Evolutionary conservation across 2,329 filamentous ascomycete genomes (phyloP), one percentile per base, ranked within the genome.

Genomic region (Colletotrichum shisoi): DNA sequence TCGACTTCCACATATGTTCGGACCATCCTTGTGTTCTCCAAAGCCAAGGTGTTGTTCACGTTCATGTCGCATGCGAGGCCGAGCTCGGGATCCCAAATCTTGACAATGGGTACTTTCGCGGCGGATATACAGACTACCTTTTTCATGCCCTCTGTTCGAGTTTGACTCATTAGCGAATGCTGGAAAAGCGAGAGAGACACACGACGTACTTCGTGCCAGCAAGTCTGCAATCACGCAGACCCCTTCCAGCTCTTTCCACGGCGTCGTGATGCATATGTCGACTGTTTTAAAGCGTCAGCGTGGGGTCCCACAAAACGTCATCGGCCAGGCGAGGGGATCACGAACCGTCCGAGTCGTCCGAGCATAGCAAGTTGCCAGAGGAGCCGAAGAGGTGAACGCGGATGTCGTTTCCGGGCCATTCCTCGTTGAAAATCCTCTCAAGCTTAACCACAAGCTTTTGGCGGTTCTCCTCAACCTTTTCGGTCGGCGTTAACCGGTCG

Each of bases 1-100:
- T 99, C 95, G 64, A 96, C 90, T 74, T 96, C 89, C 69, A 99
- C 93, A 79, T 99, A 99, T 0, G 93, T 97, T 76, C 94, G 92
- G 73, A 99, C 95, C 94, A 99, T 96, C 57, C 94, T 89, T 15
- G 95, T 99, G 74, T 99, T 99, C 78, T 98, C 94, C 69, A 99
- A 82, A 4, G 95, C 95, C 60, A 96, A 80, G 0, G 94, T 95
- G 74, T 98, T 99, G 81, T 99, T 99, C 80, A 99, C 94, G 73
- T 99, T 99, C 90, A 99, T 95, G 76, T 99, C 95, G 77, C 94
- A 97, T 17, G 93, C 91, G 57, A 99, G 83, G 71, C 89, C 84
- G 64, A 97, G 83, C 77, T 97, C 93, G 3, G 95, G 95, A 76
- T 99, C 95, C 94, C 95, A 99, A 63, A 97, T 92, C 82, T 98